Conservation (phyloP, 1,284 basidiomycete genomes). For the Leccinum solheimii region DNA sequence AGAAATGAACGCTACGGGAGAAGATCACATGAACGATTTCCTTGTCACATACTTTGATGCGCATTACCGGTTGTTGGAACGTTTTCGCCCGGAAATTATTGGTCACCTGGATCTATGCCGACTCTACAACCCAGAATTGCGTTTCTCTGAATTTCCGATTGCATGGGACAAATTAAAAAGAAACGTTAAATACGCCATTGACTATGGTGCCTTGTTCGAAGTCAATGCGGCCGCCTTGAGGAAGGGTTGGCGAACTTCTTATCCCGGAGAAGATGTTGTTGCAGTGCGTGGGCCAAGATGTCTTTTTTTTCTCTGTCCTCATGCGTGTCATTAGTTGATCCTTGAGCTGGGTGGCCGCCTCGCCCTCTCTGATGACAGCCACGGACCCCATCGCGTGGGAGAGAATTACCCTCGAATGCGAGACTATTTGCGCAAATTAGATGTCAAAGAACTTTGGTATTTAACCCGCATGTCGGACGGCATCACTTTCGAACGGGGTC, state of each 20-base stretch:
- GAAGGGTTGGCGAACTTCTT: constrained; percentile 87
- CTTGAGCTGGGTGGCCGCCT: constrained; percentile 67
- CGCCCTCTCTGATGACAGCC: constrained; percentile 93
- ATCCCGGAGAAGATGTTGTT: constrained; percentile 80
- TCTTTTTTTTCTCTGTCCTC: constrained; percentile 21
- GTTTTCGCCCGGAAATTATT: constrained; percentile 84
- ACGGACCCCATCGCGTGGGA: constrained; percentile 87
- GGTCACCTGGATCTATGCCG: constrained; percentile 93
- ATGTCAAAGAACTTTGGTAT: constrained; percentile 74
- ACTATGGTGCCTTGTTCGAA: constrained; percentile 93
- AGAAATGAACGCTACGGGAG: constrained; percentile 25
- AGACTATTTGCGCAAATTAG: constrained; percentile 65
- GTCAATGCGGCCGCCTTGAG: constrained; percentile 90
- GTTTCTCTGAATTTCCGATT: constrained; percentile 51
- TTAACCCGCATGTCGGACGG: constrained; percentile 40
- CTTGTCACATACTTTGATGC: constrained; percentile 80
- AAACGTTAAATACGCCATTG: constrained; percentile 75
- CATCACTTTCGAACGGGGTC: constrained; percentile 40
- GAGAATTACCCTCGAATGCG: constrained; percentile 76
- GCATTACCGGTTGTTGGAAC: constrained; percentile 69
- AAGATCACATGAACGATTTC: constrained; percentile 44
- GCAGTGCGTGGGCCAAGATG: constrained; percentile 50
- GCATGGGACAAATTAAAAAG: constrained; percentile 71
- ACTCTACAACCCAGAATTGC: constrained; percentile 67
- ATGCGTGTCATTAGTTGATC: constrained; percentile 60